phyloP scores from a whole-genome alignment of 1,284 basidiomycete genomes.

The Neonothopanus nambi region DNA sequence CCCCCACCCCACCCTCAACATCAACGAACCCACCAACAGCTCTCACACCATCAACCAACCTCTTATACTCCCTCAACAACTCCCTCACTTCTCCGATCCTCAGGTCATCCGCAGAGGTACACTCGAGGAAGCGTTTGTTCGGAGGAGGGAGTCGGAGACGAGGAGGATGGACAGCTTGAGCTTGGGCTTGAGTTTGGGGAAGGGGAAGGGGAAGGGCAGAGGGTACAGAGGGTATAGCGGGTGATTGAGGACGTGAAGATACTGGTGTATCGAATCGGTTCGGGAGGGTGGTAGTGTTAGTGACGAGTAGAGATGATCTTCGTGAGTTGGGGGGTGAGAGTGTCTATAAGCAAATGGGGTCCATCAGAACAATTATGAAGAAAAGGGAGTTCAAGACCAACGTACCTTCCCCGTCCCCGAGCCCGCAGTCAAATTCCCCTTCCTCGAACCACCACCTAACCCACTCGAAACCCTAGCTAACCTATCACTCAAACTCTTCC shows the following conservation, averaged over 20 bases:
- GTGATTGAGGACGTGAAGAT: slow-evolving; percentile 48
- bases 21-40: slow-evolving; percentile 41
- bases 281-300: slow-evolving; percentile 12
- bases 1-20: no score
- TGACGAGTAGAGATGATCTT: slow-evolving; percentile 43
- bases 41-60: slow-evolving; percentile 54
- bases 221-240: slow-evolving; percentile 18
- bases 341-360: slow-evolving; percentile 7
- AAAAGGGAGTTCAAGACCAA: not conserved
- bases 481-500: slow-evolving; percentile 74
- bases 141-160: slow-evolving; percentile 46
- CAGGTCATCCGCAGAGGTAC: slow-evolving; percentile 65
- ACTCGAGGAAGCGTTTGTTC: slow-evolving; percentile 65
- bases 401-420: not conserved
- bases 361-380: not conserved
- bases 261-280: slow-evolving; percentile 41
- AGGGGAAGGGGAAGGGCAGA: not conserved
- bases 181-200: not conserved
- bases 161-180: slow-evolving; percentile 9
- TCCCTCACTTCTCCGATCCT: slow-evolving; percentile 73
- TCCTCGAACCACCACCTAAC: slow-evolving; percentile 48
- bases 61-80: slow-evolving; percentile 74
- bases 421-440: no score
- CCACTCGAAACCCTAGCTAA: slow-evolving; percentile 70
- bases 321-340: slow-evolving; percentile 47